Base-by-base conservation (phyloP, 2,329 filamentous ascomycete species). In the Biscogniauxia sp. region DNA sequence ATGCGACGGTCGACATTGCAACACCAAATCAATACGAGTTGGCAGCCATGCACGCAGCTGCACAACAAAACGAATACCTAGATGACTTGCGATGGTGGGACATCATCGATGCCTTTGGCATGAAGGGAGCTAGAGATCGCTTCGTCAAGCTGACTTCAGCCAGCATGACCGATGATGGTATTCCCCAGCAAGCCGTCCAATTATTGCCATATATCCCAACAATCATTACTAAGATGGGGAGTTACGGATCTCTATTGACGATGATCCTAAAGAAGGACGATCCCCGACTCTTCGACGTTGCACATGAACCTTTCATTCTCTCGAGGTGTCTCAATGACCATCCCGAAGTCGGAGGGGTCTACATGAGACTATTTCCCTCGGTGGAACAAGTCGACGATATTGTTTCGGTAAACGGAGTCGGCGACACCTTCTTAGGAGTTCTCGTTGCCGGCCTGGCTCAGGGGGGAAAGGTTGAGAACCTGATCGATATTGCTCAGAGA, bases 371-470 rank as follows among this genome's bases (percentile, higher is more conserved):
- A 20, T 91, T 92, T 73, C 86, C 90, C 0, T 80, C 90, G 0
- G 84, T 84, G 0, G 87, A 90, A 72, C 77, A 79, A 17, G 82
- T 97, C 0, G 77, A 83, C 20, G 86, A 95, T 25, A 82, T 96
- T 1, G 87, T 94, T 1, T 97, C 92, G 53, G 94, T 98, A 9
- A 98, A 98, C 73, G 95, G 94, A 0, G 93, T 92, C 1, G 95
- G 95, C 0, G 95, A 99, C 76, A 97, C 95, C 0, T 93, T 98
- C 73, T 64, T 96, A 8, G 95, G 94, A 0, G 89, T 93, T 15
- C 68, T 97, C 59, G 79, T 97, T n/a, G 89, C 92, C 1, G 92
- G 91, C 0, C 73, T 98, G 66, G 87, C 88, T 0, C 84, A 82
- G 69, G 83, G 83, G 0, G 82, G 80, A 2, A 77, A 77, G 62